These are phyloP conservation scores for Solanum bulbocastanum DNA, from an alignment of 257 asterid genomes.

Conservation along the genomic window DNA sequence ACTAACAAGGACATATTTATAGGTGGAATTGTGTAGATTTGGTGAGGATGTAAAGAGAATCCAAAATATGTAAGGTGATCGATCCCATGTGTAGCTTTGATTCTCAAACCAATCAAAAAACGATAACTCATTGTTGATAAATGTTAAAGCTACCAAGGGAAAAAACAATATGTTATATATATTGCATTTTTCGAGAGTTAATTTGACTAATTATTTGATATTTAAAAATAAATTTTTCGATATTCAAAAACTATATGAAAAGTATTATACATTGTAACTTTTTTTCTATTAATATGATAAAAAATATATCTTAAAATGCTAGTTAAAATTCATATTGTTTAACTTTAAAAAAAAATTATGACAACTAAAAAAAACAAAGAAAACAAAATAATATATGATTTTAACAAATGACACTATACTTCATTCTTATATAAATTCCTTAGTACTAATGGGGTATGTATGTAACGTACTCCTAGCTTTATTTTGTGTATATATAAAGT, in stretches of 20 bases:
- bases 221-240: too few species aligned
- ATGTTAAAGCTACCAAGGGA: not conserved
- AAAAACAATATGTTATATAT: not conserved
- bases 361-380: too few species aligned
- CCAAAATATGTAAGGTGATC: not conserved
- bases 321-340: too few species aligned
- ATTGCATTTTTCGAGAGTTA: too few species aligned
- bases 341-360: too few species aligned
- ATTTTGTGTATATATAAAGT: not conserved
- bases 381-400: not conserved
- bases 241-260: too few species aligned
- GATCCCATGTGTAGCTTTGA: not conserved
- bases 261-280: too few species aligned
- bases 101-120: not conserved
- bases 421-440: not conserved
- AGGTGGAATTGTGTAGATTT: slow-evolving; percentile 1
- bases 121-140: not conserved
- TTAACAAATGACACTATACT: not conserved
- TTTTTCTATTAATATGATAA: too few species aligned
- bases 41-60: not conserved
- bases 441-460: not conserved
- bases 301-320: too few species aligned
- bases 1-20: slow-evolving; percentile 23
- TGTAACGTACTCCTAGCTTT: not conserved
- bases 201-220: too few species aligned